These are phyloP conservation scores for Bipolaris zeicola DNA, from an alignment of 2,329 filamentous ascomycete species.

Conservation along the genomic window DNA sequence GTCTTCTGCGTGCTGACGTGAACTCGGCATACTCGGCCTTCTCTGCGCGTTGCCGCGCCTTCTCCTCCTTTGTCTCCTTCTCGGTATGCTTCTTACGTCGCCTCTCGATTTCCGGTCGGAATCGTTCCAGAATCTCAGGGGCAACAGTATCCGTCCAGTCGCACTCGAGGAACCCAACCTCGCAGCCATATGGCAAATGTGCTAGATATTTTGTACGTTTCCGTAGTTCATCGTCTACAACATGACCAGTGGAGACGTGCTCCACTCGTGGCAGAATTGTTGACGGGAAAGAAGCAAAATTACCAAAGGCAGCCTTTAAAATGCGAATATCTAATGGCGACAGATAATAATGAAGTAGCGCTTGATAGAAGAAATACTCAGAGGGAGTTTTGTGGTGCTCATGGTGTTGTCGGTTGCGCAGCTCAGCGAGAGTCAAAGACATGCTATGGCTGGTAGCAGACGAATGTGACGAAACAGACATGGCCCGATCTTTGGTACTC, in stretches of 20 bases:
- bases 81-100: conserved; percentile 78
- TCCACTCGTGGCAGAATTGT: conserved; percentile 87
- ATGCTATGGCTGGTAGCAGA: conserved; percentile 41
- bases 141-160: conserved; percentile 92
- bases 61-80: conserved; percentile 84
- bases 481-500: conserved; percentile 23
- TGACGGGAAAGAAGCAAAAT: conserved; percentile 80
- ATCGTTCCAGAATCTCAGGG: conserved; percentile 73
- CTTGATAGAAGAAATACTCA: conserved; percentile 86
- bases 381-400: conserved; percentile 53
- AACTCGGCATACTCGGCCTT: conserved; percentile 75
- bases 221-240: conserved; percentile 82
- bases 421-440: conserved; percentile 53
- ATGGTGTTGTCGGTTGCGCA: conserved; percentile 53
- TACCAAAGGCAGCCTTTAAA: conserved; percentile 83
- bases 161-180: conserved; percentile 89
- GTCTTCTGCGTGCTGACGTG: conserved; percentile 67
- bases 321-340: conserved; percentile 92
- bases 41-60: conserved; percentile 81
- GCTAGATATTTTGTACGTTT: conserved; percentile 85
- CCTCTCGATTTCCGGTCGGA: conserved; percentile 75
- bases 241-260: conserved; percentile 84
- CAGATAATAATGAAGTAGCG: conserved; percentile 84
- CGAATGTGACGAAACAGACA: conserved; percentile 41
- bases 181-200: conserved; percentile 87